These are phyloP conservation scores for Mortierella claussenii DNA, from an alignment of 192 early-diverging fungal genomes.

Conservation along the genomic window DNA sequence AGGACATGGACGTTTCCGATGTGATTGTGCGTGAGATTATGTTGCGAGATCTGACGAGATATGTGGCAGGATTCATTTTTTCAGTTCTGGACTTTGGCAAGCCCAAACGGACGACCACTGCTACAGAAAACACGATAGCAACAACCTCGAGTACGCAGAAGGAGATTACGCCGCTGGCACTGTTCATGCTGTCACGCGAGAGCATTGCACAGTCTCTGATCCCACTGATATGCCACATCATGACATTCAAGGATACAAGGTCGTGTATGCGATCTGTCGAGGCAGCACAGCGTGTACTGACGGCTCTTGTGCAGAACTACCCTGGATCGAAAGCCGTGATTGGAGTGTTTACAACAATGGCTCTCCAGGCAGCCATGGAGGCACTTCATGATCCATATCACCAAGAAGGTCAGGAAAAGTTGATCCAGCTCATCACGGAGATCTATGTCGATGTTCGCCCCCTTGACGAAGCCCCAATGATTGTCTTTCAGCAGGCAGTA, in stretches of 20 bases:
- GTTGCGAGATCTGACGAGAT: conserved; percentile 32
- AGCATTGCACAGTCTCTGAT: conserved; percentile 22
- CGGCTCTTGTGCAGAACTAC: conserved; percentile 24
- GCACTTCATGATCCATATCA: conserved; percentile 46
- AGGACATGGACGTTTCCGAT: conserved; percentile 37
- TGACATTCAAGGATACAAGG: conserved; percentile 42
- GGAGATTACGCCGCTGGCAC: conserved; percentile 26
- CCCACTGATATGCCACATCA: conserved; percentile 21
- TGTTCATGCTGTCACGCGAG: conserved; percentile 22
- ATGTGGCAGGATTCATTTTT: conserved; percentile 16
- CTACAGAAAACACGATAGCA: not conserved
- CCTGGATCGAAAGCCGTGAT: conserved; percentile 21
- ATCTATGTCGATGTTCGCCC: conserved; percentile 50
- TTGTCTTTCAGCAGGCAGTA: conserved; percentile 21
- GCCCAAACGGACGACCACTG: not conserved
- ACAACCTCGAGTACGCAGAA: conserved; percentile 2
- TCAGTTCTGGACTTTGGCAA: conserved; percentile 26
- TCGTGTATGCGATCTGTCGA: conserved; percentile 23
- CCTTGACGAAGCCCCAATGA: conserved; percentile 25
- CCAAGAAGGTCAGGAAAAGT: conserved; percentile 47
- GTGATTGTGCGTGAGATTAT: conserved; percentile 39
- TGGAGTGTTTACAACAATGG: conserved; percentile 14
- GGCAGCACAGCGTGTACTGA: conserved; percentile 15
- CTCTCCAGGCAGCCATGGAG: conserved; percentile 31
- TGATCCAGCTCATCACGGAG: conserved; percentile 46